phyloP scores from a whole-genome alignment of 129 eudicot genomes.

The Silybum marianum region DNA sequence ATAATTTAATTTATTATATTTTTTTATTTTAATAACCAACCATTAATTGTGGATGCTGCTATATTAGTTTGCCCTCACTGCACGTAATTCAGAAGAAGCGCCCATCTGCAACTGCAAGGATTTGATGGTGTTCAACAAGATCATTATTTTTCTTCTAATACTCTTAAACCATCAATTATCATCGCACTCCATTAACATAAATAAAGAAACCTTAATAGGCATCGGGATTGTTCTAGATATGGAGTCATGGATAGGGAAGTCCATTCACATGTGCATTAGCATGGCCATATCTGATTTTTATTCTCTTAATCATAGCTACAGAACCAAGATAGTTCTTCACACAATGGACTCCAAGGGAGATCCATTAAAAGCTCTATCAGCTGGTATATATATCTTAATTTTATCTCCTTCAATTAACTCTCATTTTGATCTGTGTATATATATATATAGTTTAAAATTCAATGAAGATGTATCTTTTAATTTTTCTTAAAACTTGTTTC shows the following conservation, averaged over 20 bases:
- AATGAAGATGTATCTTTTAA: not conserved
- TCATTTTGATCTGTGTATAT: too few species aligned
- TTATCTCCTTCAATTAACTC: not conserved
- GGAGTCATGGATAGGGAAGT: slow-evolving; percentile 14
- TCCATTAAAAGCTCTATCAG: slow-evolving; percentile 9
- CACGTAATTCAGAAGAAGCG: not conserved
- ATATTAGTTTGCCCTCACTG: not conserved
- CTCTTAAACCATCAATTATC: not conserved
- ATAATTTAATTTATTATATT: too few species aligned
- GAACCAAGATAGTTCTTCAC: slow-evolving; percentile 12
- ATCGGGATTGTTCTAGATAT: slow-evolving; percentile 22
- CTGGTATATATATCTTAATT: not conserved
- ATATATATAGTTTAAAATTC: not conserved
- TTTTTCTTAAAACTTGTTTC: not conserved
- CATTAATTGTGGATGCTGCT: not conserved
- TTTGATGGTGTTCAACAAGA: not conserved
- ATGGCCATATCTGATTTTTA: slow-evolving; percentile 14
- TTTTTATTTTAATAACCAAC: not conserved
- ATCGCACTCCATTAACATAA: not conserved
- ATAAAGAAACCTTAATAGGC: not conserved
- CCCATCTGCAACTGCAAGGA: not conserved
- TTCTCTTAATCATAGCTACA: not conserved
- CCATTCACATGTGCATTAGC: slow-evolving; percentile 21
- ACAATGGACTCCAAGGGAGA: slow-evolving; percentile 17
- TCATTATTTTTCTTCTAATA: not conserved